Conservation (phyloP, 1,284 basidiomycete genomes). For the Marasmius oreades region DNA sequence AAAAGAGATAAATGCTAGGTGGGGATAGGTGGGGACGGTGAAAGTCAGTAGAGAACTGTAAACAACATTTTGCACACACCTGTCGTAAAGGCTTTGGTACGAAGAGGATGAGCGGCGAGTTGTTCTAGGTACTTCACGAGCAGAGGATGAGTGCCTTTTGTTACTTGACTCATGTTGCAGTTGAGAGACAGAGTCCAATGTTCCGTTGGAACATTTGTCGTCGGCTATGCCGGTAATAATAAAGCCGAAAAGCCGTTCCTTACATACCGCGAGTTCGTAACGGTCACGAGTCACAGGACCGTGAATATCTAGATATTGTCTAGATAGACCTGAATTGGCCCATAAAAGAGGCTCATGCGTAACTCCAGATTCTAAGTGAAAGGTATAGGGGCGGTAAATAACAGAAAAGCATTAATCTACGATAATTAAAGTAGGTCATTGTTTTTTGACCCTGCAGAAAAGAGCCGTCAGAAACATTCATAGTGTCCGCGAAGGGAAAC, state of each 20-base stretch:
- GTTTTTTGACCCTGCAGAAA: not conserved
- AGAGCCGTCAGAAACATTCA: not conserved
- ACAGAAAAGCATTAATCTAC: not conserved
- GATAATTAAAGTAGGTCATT: not conserved
- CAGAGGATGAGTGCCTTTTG: constrained; percentile 45
- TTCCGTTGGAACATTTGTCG: no score
- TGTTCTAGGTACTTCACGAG: constrained; percentile 62
- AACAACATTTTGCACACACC: constrained; percentile 33
- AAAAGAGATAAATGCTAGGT: constrained; percentile 65
- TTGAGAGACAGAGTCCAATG: not conserved
- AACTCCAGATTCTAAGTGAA: not conserved
- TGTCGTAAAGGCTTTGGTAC: constrained; percentile 73
- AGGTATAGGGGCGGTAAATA: not conserved
- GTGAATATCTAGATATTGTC: no score
- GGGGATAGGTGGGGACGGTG: not conserved
- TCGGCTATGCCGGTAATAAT: no score
- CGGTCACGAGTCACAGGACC: no score
- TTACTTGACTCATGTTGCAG: constrained; percentile 19
- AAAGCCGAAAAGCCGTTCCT: no score
- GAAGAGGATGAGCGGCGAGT: constrained; percentile 61
- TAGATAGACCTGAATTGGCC: no score
- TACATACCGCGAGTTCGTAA: no score
- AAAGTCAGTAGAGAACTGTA: constrained; percentile 2
- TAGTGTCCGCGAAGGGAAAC: constrained; percentile 15
- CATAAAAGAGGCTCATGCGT: not conserved